Conservation (phyloP, 768 basidiomycete genomes). For the Panellus pusillus region DNA sequence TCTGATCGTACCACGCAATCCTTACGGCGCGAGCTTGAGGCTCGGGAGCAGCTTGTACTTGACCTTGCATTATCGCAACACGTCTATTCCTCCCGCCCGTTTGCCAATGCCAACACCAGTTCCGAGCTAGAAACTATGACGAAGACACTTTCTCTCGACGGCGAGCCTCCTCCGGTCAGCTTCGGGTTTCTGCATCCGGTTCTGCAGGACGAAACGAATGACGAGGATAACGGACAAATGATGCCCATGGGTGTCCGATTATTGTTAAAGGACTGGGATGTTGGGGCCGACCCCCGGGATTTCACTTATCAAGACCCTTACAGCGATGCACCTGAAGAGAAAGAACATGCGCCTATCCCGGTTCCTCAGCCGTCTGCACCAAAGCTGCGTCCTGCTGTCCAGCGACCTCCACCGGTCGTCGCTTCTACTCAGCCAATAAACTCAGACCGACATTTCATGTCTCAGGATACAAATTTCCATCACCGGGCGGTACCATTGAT, state of each 20-base stretch:
- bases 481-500: too few relatives aligned
- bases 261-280: conserved; percentile 68
- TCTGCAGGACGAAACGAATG: conserved; percentile 31
- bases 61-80: conserved; percentile 63
- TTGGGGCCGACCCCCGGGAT: conserved; percentile 49
- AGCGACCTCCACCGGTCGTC: conserved; percentile 42
- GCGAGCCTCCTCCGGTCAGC: conserved; percentile 54
- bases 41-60: conserved; percentile 60
- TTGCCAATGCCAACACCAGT: conserved; percentile 31
- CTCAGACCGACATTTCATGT: conserved; percentile 14
- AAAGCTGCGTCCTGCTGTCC: conserved; percentile 14
- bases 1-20: conserved; percentile 39
- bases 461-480: conserved; percentile 16
- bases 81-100: conserved; percentile 50
- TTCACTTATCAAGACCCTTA: conserved; percentile 62
- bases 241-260: conserved; percentile 58
- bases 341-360: neutral
- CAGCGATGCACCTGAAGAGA: conserved; percentile 29
- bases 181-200: conserved; percentile 66
- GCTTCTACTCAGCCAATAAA: conserved; percentile 26
- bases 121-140: conserved; percentile 60
- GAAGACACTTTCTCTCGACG: conserved; percentile 54
- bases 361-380: neutral
- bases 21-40: conserved; percentile 48
- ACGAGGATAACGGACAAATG: conserved; percentile 26